Evolutionary conservation across 1,139 yeast species (phyloP).

Genomic region (Hyphopichia buzzinii): DNA sequence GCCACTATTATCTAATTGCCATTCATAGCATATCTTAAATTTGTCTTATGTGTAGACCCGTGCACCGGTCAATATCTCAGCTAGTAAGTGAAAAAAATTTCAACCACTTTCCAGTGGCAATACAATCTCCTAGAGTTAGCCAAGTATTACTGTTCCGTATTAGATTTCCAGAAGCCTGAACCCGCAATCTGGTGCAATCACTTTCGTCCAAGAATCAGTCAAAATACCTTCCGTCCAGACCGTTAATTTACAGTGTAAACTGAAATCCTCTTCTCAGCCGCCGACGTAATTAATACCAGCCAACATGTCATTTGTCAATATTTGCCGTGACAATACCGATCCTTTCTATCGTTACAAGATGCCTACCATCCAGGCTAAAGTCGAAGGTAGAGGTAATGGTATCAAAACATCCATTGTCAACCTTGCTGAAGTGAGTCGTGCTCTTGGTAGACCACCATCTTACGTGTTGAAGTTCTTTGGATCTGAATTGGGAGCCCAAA

Average conservation of each 20-base stretch:
- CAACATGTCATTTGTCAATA: constrained; percentile 83
- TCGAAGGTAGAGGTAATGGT: constrained; percentile 99
- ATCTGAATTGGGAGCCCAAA: constrained; percentile 95
- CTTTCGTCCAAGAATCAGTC: too few species aligned
- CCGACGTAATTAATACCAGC: not conserved
- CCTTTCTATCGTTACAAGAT: constrained; percentile 98
- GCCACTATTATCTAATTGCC: too few species aligned
- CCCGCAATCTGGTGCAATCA: too few species aligned
- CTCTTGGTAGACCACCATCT: constrained; percentile 88
- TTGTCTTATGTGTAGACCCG: too few species aligned
- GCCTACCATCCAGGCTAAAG: constrained; percentile 97
- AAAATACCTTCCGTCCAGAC: too few species aligned
- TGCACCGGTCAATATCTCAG: too few species aligned
- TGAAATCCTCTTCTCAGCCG: not conserved
- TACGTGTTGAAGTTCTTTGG: constrained; percentile 94
- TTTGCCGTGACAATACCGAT: constrained; percentile 95
- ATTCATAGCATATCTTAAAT: too few species aligned
- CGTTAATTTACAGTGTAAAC: not conserved
- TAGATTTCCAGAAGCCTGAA: too few species aligned
- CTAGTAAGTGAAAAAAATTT: too few species aligned
- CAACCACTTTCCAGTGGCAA: too few species aligned
- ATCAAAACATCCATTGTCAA: constrained; percentile 93
- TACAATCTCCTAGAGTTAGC: too few species aligned
- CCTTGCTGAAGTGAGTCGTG: constrained; percentile 90
- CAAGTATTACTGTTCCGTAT: too few species aligned